Evolutionary conservation across 805 yeast genomes (phyloP), one percentile per base, ranked within the genome.

Genomic region (Hanseniaspora pseudoguilliermondii): DNA sequence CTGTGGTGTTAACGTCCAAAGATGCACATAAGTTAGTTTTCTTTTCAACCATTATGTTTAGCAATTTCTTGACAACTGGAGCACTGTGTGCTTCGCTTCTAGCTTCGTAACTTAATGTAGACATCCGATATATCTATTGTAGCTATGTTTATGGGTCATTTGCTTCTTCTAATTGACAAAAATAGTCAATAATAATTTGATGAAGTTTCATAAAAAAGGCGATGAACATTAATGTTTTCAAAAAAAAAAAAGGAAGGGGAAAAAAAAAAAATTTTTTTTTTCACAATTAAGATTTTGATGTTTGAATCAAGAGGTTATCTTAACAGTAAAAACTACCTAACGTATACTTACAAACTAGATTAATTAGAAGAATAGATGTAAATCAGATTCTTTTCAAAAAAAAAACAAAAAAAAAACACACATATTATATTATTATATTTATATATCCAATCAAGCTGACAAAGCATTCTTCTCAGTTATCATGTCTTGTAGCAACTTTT

Each of bases 21-120:
- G 97, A 89, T 11, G 97, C 97, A 74, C 97, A 93, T 57, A 93
- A 75, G 64, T 91, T 93, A 52, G 96, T 78, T 69, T 88, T 74
- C 70, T 93, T 93, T 47, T 71, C 66, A 52, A 82, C 86, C 85
- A 91, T 88, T 39, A 90, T 75, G 18, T 69, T 69, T 58, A 93
- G 74, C 29, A 93, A 77, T 59, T 86, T 79, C 53, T 78, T 71
- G 1, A 96, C 97, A 29, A 93, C 83, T 2, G 90, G 84, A 18
- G 95, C 84, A 0, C 80, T 71, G 65, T 89, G 96, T 6, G 67
- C 62, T 13, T 68, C 73, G 3, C 95, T 93, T 69, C 97, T 80
- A 57, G 77, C 73, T 18, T 80, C 70, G 68, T 86, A 91, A 2
- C 86, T 63, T 47, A 55, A 32, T 18, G 57, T 25, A 44, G 54